Base-by-base conservation (phyloP, 2,329 filamentous ascomycete species). In the Akanthomyces uredinophilus region DNA sequence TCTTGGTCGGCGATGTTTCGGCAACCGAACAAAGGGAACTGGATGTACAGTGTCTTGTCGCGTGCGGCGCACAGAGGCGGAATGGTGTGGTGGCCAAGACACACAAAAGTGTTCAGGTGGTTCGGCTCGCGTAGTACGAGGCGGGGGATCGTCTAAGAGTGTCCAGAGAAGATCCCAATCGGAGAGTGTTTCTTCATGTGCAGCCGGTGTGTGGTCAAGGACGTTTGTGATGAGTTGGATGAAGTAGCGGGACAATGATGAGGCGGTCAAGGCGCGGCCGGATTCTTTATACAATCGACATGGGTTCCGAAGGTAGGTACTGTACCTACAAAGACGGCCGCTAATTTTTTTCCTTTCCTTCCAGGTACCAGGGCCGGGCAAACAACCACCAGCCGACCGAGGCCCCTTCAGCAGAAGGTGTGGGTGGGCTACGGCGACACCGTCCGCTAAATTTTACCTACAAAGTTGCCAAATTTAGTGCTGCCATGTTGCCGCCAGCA, bases 51-150 rank as follows among this genome's bases (percentile, higher is more conserved):
- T 13, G 20, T 46, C 20, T 46, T 29, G 47, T 51, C 18, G 47
- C n/a, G 47, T 35, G 47, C 47, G 24, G 39, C 46, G 61, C 20
- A 61, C 64, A 52, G 52, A 66, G 62, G 63, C 24, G 60, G 51
- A 35, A 59, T 55, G 55, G 49, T 63, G 60, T 49, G 63, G 60
- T 63, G 2, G 14, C 13, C 18, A 10, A 47, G 22, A 27, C 22
- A 24, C 59, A 41, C 51, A 53, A 63, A 63, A 53, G 32, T 55
- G 61, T 32, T 29, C 47, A 50, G 47, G n/a, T 50, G 27, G 47
- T 50, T 22, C 24, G 24, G 6, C 47, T 50, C 47, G 47, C 4
- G 47, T 50, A 16, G 27, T 32, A 50, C 47, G 32, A 50, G 18
- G 27, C 47, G 41, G 18, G 16, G 16, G 41, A 10, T 20, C 16